phyloP scores from a whole-genome alignment of 73 alveolate genomes.

The Stentor roeselii region DNA sequence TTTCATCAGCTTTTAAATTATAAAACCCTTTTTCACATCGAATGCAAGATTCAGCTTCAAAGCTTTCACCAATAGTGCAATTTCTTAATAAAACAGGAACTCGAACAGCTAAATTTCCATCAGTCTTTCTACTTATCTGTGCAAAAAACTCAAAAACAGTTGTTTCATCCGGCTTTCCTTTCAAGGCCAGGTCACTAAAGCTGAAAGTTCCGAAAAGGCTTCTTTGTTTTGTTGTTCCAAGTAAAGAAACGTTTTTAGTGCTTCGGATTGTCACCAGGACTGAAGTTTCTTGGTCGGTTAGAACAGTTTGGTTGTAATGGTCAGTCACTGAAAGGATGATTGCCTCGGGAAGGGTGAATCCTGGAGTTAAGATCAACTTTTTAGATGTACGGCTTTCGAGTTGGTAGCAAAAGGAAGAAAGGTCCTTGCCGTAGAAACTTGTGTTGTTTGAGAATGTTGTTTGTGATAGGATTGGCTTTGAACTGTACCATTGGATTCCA shows the following conservation, averaged over 20 bases:
- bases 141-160: not conserved
- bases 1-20: conserved; percentile 15
- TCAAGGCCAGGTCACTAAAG: not conserved
- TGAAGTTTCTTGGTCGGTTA: not conserved
- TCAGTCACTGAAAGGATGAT: not conserved
- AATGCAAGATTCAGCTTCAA: not conserved
- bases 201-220: conserved; percentile 21
- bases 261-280: not conserved
- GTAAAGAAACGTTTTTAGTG: not conserved
- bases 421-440: not conserved
- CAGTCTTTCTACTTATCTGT: not conserved
- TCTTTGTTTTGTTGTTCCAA: not conserved
- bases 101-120: not conserved
- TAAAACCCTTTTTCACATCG: conserved; percentile 30
- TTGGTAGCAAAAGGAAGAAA: not conserved
- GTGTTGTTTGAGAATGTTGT: not conserved
- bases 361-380: not conserved
- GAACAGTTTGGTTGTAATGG: not conserved
- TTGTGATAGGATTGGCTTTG: not conserved
- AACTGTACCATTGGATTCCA: not conserved
- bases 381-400: not conserved
- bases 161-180: conserved; percentile 17
- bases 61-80: conserved; percentile 31
- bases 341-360: not conserved
- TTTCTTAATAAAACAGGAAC: not conserved